Percentiles rank a stretch among this genome's conserved stretches.
Evolutionary conservation across 345 rosid genomes (phyloP).

Genomic region (Draba incana): DNA sequence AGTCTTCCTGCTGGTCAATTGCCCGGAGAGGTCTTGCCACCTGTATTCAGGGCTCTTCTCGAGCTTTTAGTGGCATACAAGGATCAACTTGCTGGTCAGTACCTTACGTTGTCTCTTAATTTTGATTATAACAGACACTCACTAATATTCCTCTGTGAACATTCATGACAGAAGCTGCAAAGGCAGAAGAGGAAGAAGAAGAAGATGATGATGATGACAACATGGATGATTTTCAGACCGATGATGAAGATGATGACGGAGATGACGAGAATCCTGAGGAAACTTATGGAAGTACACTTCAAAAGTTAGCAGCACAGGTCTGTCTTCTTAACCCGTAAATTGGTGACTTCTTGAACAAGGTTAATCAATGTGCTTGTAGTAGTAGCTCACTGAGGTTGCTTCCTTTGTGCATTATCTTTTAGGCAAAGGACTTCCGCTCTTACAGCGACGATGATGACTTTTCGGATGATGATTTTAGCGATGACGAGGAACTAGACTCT

Average conservation of each 20-base stretch:
- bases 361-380: slow-evolving; percentile 3
- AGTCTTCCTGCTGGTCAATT: slow-evolving; percentile 80
- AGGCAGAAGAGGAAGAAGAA: slow-evolving; percentile 47
- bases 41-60: slow-evolving; percentile 78
- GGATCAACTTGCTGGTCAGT: slow-evolving; percentile 94
- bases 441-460: slow-evolving; percentile 66
- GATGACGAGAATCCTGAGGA: slow-evolving; percentile 96
- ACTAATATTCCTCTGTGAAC: slow-evolving; percentile 10
- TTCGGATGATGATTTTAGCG: slow-evolving; percentile 86
- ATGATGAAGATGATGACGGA: slow-evolving; percentile 87
- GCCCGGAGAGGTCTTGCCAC: slow-evolving; percentile 81
- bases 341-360: slow-evolving; percentile 1
- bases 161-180: slow-evolving; percentile 68
- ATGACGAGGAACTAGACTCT: slow-evolving; percentile 91
- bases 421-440: slow-evolving; percentile 86
- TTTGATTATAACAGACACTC: background rate
- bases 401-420: slow-evolving; percentile 16
- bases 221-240: slow-evolving; percentile 91
- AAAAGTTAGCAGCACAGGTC: slow-evolving; percentile 92
- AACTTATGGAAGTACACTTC: slow-evolving; percentile 78
- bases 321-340: slow-evolving; percentile 16
- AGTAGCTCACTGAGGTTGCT: slow-evolving; percentile 14
- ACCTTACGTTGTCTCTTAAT: slow-evolving; percentile 10
- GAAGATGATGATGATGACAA: slow-evolving; percentile 69
- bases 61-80: slow-evolving; percentile 90